Conservation (phyloP, 371 early-diverging fungal species). For the Mortierella sp. region DNA sequence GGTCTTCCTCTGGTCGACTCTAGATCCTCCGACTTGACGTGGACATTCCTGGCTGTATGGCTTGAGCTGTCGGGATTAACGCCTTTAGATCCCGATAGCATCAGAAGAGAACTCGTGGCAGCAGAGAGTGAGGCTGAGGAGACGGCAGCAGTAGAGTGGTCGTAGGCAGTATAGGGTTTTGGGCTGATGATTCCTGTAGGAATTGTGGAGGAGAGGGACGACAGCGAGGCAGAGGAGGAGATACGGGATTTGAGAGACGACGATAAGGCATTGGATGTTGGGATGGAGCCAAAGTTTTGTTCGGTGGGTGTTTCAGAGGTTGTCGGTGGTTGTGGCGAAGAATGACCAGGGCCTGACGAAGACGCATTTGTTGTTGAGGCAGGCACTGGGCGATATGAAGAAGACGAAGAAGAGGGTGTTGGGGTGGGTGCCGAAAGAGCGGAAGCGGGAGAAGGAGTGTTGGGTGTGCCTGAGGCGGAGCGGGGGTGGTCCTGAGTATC, state of each 20-base stretch:
- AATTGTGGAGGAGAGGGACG: constrained; percentile 21
- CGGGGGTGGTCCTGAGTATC: neutral
- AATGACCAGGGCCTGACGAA: neutral
- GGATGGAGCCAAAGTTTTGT: constrained; percentile 24
- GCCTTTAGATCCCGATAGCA: constrained; percentile 35
- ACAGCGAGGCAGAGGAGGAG: constrained; percentile 25
- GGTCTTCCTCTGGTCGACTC: constrained; percentile 16
- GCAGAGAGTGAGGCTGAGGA: constrained; percentile 25
- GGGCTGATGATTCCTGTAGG: constrained; percentile 21
- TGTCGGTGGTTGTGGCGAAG: neutral
- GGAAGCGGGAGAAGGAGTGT: constrained; percentile 7
- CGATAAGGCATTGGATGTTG: constrained; percentile 32
- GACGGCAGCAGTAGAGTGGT: constrained; percentile 15
- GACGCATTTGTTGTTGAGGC: neutral
- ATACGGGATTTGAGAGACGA: constrained; percentile 30
- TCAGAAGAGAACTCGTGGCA: constrained; percentile 36
- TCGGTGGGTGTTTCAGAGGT: constrained; percentile 14
- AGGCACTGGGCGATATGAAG: constrained; percentile 2
- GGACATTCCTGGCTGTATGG: neutral
- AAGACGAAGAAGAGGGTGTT: constrained; percentile 13
- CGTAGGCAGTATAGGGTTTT: constrained; percentile 16
- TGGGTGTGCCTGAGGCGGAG: constrained; percentile 7
- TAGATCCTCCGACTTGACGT: constrained; percentile 30
- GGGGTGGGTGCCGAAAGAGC: constrained; percentile 15
- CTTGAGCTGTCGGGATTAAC: neutral